Evolutionary conservation across 495 filamentous ascomycete species (phyloP).

Genomic region (Talaromyces thailandensis): DNA sequence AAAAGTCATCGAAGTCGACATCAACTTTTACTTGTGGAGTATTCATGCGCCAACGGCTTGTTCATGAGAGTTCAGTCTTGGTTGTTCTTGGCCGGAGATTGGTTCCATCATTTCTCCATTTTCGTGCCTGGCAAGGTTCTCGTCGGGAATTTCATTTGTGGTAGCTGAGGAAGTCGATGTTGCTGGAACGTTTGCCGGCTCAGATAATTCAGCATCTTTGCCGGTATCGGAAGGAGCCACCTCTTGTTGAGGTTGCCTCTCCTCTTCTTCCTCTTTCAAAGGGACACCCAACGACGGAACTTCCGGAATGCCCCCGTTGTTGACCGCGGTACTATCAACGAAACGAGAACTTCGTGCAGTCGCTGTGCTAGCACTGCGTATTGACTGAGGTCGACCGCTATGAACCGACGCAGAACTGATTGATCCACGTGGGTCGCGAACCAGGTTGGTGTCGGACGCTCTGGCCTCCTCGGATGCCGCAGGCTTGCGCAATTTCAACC

Average conservation of each 20-base stretch:
- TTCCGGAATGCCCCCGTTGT: constrained; percentile 6
- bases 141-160: not conserved
- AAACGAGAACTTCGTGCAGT: constrained; percentile 23
- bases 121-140: not conserved
- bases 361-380: constrained; percentile 29
- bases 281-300: not conserved
- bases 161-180: not conserved
- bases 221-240: not conserved
- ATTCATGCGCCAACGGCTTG: constrained; percentile 24
- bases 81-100: constrained; percentile 17
- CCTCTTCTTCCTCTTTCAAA: not conserved
- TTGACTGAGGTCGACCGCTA: constrained; percentile 23
- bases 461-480: constrained; percentile 37
- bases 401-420: constrained; percentile 18
- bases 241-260: not conserved
- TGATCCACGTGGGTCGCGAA: constrained; percentile 24
- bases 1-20: constrained; percentile 1
- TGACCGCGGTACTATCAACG: constrained; percentile 13
- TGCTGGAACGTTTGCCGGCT: not conserved
- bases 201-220: not conserved
- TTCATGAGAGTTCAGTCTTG: constrained; percentile 11
- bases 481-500: constrained; percentile 48
- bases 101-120: constrained; percentile 6
- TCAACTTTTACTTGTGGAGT: not conserved
- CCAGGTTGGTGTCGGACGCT: constrained; percentile 25